Percentiles rank a stretch among this genome's conserved stretches.
Evolutionary conservation across 768 basidiomycete genomes (phyloP).

Genomic region (Mycena epipterygia): DNA sequence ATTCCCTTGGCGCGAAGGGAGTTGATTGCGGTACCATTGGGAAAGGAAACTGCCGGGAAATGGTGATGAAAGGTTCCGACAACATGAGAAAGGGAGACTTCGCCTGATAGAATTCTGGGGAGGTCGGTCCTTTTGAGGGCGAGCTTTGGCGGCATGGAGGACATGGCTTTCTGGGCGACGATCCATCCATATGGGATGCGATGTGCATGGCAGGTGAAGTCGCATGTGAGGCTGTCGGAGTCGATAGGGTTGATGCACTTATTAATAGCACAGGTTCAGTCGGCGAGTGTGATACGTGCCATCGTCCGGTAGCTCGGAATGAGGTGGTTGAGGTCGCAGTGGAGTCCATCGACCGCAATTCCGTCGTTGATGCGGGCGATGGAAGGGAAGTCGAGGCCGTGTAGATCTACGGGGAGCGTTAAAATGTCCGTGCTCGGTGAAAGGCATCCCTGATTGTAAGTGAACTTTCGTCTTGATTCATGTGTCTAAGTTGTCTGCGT

Average conservation of each 20-base stretch:
- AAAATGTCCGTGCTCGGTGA: constrained; percentile 21
- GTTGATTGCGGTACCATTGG: background rate
- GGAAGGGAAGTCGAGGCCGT: constrained; percentile 42
- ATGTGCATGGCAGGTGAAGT: background rate
- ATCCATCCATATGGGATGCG: constrained; percentile 16
- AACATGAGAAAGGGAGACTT: background rate
- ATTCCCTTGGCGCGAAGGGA: background rate
- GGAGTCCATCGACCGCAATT: constrained; percentile 32
- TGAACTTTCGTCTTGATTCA: constrained; percentile 36
- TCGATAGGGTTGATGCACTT: constrained; percentile 19
- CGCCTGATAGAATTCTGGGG: background rate
- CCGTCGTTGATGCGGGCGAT: constrained; percentile 37
- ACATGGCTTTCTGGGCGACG: constrained; percentile 10
- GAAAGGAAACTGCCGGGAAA: background rate
- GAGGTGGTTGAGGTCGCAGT: constrained; percentile 42
- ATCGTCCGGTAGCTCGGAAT: constrained; percentile 27
- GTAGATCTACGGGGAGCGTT: constrained; percentile 18
- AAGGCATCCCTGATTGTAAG: constrained; percentile 40
- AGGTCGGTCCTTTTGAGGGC: background rate
- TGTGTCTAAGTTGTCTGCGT: constrained; percentile 37
- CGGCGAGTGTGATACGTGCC: constrained; percentile 10
- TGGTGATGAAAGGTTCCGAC: background rate
- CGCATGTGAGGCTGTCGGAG: background rate
- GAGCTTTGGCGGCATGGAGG: background rate
- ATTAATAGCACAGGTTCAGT: constrained; percentile 29